phyloP scores from a whole-genome alignment of 345 rosid species.

The Crucihimalaya himalaica region DNA sequence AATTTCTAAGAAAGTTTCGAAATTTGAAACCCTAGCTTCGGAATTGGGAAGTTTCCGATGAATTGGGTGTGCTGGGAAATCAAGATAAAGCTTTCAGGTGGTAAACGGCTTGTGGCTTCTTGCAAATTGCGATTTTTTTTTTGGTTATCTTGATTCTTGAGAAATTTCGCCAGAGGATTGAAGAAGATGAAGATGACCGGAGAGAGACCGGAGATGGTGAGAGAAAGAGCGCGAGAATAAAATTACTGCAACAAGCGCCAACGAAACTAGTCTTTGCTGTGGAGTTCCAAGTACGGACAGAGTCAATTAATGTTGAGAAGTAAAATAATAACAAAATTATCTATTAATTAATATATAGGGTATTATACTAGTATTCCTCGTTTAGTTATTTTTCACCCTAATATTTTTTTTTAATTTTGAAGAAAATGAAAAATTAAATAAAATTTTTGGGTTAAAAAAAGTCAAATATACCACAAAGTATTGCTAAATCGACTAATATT shows the following conservation, averaged over 20 bases:
- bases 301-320: conserved; percentile 19
- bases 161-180: not conserved
- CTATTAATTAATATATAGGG: not conserved
- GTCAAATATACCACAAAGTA: too few species aligned
- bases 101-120: not conserved
- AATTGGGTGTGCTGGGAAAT: not conserved
- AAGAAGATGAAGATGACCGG: conserved; percentile 9
- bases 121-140: not conserved
- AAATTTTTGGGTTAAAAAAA: too few species aligned
- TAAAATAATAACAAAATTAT: not conserved
- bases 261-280: conserved; percentile 32
- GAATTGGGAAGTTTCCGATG: conserved; percentile 19
- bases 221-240: conserved; percentile 24
- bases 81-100: conserved; percentile 12
- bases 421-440: too few species aligned
- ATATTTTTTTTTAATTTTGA: not conserved
- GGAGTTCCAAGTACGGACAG: conserved; percentile 26
- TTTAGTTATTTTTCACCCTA: not conserved
- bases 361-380: not conserved
- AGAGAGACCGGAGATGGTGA: not conserved
- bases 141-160: not conserved
- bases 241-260: conserved; percentile 24
- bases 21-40: conserved; percentile 29
- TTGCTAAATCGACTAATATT: too few species aligned
- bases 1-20: not conserved